These are phyloP conservation scores for Grosmannia clavigera DNA, from an alignment of 2,329 filamentous ascomycete species.

Conservation along the genomic window DNA sequence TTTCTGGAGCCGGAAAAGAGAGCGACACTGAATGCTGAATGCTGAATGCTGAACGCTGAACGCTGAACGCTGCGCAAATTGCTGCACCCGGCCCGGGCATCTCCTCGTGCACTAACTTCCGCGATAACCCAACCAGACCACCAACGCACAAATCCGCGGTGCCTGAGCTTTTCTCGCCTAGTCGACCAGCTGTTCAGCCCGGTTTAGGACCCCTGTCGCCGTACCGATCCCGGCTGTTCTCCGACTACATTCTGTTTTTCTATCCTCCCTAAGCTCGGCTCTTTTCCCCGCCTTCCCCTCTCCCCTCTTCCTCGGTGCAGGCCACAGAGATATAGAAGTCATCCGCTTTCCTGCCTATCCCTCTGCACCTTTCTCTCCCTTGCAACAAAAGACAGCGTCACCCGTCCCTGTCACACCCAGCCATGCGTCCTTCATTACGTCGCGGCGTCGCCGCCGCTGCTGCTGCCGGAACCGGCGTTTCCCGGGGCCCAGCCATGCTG, in stretches of 20 bases:
- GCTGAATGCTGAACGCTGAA: too few relatives aligned
- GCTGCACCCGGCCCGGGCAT: neutral
- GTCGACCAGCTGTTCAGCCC: neutral
- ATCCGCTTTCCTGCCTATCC: neutral
- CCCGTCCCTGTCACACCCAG: neutral
- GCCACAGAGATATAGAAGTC: neutral
- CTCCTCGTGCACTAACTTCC: neutral
- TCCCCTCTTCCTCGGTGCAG: neutral
- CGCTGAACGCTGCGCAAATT: neutral
- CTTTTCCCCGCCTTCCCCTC: neutral
- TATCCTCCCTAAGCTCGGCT: neutral
- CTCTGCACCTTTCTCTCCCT: neutral
- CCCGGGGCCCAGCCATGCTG: conserved; percentile 6
- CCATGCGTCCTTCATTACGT: conserved; percentile 35
- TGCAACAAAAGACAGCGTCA: neutral
- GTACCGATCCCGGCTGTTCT: neutral
- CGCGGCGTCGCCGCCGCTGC: conserved; percentile 24
- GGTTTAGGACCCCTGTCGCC: neutral
- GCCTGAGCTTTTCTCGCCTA: neutral
- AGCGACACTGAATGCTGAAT: too few relatives aligned
- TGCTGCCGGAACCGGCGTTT: neutral
- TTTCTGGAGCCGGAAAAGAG: too few relatives aligned
- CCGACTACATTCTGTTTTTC: neutral
- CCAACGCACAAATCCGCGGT: neutral
- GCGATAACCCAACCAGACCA: neutral